Base-by-base conservation (phyloP, 2,329 filamentous ascomycete species). In the Hypoxylon sp. region DNA sequence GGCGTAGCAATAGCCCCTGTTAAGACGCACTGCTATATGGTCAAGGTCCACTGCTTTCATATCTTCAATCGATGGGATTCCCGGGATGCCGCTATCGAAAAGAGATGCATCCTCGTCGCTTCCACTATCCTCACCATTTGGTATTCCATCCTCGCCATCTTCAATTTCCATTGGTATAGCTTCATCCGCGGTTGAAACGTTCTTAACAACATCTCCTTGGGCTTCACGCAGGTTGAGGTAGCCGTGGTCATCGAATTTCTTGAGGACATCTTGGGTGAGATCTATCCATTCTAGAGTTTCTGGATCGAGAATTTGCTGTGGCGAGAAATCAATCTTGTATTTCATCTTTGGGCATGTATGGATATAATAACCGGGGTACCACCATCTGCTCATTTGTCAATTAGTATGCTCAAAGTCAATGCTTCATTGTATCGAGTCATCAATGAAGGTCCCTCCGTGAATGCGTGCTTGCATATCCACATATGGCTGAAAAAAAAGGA, bases 331-430 rank as follows among this genome's bases (percentile, higher is more conserved):
- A 61, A 89, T 90, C 80, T 96, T 96, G 81, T 96, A 96, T 71
- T 84, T 84, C 92, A 96, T 95, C 80, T 96, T 96, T 55, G 86
- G 83, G 72, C 92, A 95, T 57, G 81, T 88, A 76, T 94, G 91
- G 63, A 96, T 95, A 72, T 95, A 96, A 77, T 89, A 95, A 4
- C 92, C 89, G 4, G 85, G 90, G 78, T 95, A 96, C 85, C 93
- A 96, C 82, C 87, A 93, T 44, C 66, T 68, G n/a, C 7, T 46
- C 12, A 2, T 26, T n/a, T 12, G 36, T 68, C 28, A 68, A 33
- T 26, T n/a, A n/a, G 50, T 20, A 11, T 42, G 14, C 22, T 32
- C 28, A 2, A 30, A 44, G 3, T 3, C 26, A n/a, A 32, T 16
- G 4, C 26, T 45, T 18, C 9, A 26, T 3, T 50, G 11, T 30